Evolutionary conservation across 1,139 yeast species (phyloP).

Genomic region (Hemisphaericaspora xylofermentans): DNA sequence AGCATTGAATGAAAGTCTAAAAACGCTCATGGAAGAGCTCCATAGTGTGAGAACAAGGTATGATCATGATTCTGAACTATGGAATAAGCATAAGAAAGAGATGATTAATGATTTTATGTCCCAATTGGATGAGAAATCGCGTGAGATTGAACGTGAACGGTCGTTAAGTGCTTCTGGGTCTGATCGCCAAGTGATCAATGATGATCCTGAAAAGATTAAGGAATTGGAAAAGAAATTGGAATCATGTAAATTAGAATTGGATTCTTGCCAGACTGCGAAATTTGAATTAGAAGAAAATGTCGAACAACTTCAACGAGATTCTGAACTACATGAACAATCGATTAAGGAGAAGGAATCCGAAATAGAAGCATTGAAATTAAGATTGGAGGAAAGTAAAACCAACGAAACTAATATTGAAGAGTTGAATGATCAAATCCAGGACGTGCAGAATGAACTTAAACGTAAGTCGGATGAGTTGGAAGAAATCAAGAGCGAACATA

Average conservation of each 20-base stretch:
- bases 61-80: constrained; percentile 5
- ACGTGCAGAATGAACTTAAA: constrained; percentile 1
- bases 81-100: constrained; percentile 10
- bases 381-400: neutral
- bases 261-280: constrained; percentile 4
- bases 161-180: constrained; percentile 48
- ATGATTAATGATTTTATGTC: constrained; percentile 13
- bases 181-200: constrained; percentile 42
- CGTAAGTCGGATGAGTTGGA: neutral
- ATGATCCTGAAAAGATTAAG: constrained; percentile 43
- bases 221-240: constrained; percentile 9
- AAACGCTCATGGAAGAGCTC: constrained; percentile 1
- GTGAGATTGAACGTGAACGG: constrained; percentile 53
- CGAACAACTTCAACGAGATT: neutral
- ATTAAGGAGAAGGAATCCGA: neutral
- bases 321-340: neutral
- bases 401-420: constrained; percentile 2
- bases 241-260: constrained; percentile 10
- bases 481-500: neutral
- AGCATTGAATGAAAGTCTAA: neutral
- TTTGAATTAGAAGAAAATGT: constrained; percentile 6
- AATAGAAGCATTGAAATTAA: neutral
- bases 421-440: neutral
- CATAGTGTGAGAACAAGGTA: constrained; percentile 5
- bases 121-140: constrained; percentile 29